phyloP scores from a whole-genome alignment of 2,329 filamentous ascomycete species.

The Beauveria sp. region DNA sequence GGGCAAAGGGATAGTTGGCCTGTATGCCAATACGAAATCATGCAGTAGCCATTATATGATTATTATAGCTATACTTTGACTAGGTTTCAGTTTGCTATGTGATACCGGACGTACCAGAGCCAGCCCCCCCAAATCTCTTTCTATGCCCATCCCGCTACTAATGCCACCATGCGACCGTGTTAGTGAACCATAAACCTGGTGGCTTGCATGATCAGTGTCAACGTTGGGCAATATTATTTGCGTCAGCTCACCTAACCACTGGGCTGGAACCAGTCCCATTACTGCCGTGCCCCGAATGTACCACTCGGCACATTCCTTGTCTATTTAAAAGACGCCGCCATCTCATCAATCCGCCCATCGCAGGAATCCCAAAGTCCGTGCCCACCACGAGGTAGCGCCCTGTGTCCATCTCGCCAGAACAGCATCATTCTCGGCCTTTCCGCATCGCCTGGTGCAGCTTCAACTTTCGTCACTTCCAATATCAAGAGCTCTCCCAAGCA shows the following conservation, averaged over 20 bases:
- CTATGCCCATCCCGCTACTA: not conserved
- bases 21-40: not conserved
- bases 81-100: not conserved
- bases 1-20: not conserved
- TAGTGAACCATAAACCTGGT: not conserved
- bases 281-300: not conserved
- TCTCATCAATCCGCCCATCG: not conserved
- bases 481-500: not conserved
- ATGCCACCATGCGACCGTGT: not conserved
- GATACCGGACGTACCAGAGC: not conserved
- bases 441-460: not conserved
- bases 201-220: not conserved
- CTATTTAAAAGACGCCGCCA: not conserved
- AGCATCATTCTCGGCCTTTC: not conserved
- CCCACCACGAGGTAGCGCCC: conserved; percentile 5
- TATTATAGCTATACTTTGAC: not conserved
- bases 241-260: not conserved
- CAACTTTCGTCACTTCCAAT: not conserved
- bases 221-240: not conserved
- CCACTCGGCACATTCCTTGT: not conserved
- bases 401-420: conserved; percentile 2
- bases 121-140: not conserved
- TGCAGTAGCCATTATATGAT: not conserved
- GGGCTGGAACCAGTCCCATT: not conserved
- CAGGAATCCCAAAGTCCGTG: not conserved